phyloP scores from a whole-genome alignment of 129 eudicot species.

The Escallonia rubra region DNA sequence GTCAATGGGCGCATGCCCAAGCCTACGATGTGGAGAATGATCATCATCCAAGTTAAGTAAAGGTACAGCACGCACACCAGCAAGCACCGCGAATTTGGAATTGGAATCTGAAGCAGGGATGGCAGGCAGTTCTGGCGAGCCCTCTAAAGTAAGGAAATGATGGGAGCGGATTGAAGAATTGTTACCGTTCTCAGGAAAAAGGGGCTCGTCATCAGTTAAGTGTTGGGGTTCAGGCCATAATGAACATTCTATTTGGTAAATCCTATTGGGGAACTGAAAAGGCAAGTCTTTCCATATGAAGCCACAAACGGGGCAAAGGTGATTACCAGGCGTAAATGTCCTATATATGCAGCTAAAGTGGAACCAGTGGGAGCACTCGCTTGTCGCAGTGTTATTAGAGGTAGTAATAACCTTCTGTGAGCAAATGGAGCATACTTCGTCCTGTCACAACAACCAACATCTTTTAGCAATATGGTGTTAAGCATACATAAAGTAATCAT shows the following conservation, averaged over 20 bases:
- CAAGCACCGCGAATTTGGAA: slow-evolving; percentile 25
- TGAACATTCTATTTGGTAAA: neutral
- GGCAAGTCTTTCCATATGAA: slow-evolving; percentile 30
- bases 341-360: slow-evolving; percentile 27
- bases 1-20: slow-evolving; percentile 35
- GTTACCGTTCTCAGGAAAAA: neutral
- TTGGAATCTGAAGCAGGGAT: slow-evolving; percentile 14
- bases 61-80: slow-evolving; percentile 18
- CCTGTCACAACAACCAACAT: no score
- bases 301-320: slow-evolving; percentile 28
- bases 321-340: slow-evolving; percentile 10
- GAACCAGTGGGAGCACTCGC: slow-evolving; percentile 30
- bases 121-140: slow-evolving; percentile 25
- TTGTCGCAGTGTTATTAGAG: no score
- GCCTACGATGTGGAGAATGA: slow-evolving; percentile 11
- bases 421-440: no score
- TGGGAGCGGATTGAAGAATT: neutral
- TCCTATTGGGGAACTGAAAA: slow-evolving; percentile 41
- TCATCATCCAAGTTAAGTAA: slow-evolving; percentile 4
- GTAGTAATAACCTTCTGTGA: no score
- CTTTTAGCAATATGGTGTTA: no score
- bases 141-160: slow-evolving; percentile 15
- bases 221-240: neutral
- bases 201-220: slow-evolving; percentile 30
- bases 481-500: no score